phyloP scores from a whole-genome alignment of 2,329 filamentous ascomycete species.

The Herpotrichia juniperi region DNA sequence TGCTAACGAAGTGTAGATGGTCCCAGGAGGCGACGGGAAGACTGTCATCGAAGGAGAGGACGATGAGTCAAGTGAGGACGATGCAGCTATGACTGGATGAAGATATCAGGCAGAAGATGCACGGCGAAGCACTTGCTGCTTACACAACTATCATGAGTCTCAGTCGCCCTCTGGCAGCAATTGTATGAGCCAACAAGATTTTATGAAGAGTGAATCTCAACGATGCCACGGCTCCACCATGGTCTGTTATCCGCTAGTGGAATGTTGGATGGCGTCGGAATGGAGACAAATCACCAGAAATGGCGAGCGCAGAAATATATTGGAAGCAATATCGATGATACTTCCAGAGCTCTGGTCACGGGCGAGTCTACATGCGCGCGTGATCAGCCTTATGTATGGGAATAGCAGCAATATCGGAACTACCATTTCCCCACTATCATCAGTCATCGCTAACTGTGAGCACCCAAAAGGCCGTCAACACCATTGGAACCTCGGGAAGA shows the following conservation, averaged over 20 bases:
- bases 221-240: too few relatives aligned
- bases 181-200: too few relatives aligned
- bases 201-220: too few relatives aligned
- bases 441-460: too few relatives aligned
- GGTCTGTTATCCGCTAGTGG: too few relatives aligned
- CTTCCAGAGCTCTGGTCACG: neutral
- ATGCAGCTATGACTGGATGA: conserved; percentile 1
- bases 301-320: neutral
- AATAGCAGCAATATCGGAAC: too few relatives aligned
- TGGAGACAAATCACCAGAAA: neutral
- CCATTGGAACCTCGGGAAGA: too few relatives aligned
- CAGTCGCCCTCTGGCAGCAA: neutral
- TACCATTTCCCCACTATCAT: too few relatives aligned
- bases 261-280: too few relatives aligned
- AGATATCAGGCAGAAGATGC: neutral
- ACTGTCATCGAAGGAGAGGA: conserved; percentile 25
- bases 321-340: neutral
- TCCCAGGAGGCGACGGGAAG: conserved; percentile 41
- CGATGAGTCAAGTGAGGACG: neutral
- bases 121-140: neutral
- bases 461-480: too few relatives aligned
- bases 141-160: neutral
- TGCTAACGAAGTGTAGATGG: conserved; percentile 29
- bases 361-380: neutral
- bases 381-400: too few relatives aligned